Evolutionary conservation across 2,329 filamentous ascomycete genomes (phyloP), one percentile per base, ranked within the genome.

Genomic region (Fusarium sp.): DNA sequence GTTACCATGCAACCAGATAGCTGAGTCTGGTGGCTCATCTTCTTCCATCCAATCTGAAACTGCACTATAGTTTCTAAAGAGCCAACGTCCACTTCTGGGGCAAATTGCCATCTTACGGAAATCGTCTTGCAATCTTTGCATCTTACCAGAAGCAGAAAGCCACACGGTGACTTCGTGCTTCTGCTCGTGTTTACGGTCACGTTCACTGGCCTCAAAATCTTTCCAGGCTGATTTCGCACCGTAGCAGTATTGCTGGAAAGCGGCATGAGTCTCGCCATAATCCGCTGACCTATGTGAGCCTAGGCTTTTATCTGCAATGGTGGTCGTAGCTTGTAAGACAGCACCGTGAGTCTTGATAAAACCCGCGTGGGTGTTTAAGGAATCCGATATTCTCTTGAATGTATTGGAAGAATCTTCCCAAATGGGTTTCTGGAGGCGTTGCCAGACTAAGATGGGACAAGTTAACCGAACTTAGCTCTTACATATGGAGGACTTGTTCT

Each of bases 41-140:
- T 63, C 57, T 0, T 10, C 21, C n/a, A 62, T 63, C 60, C 60
- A 63, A 3, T 63, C 36, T 1, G 21, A n/a, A 1, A 63, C 36
- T 2, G 33, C 47, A 14, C 21, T 39, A 1, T 63, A 62, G 1
- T 47, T 62, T 19, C 60, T 26, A 3, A 63, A 34, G 1, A 63
- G 19, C 60, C 60, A 63, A 5, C 49, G 57, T 0, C 60, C 60
- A 4, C 60, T 63, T 2, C 1, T 63, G 0, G 60, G 36, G 0
- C 49, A 62, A 3, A 57, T 47, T 0, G 2, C 57, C 49, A 43
- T 62, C 0, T 43, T 22, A 4, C 60, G 51, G 7, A 56, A 63
- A 0, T 26, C 5, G 0, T 47, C 1, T 3, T 63, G 60, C 0
- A 63, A 7, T 0, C 60, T 24, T 13, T 0, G 2, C 60, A 63